Evolutionary conservation across 208 protist genomes (phyloP).

Genomic region (Leishmania gerbilli): DNA sequence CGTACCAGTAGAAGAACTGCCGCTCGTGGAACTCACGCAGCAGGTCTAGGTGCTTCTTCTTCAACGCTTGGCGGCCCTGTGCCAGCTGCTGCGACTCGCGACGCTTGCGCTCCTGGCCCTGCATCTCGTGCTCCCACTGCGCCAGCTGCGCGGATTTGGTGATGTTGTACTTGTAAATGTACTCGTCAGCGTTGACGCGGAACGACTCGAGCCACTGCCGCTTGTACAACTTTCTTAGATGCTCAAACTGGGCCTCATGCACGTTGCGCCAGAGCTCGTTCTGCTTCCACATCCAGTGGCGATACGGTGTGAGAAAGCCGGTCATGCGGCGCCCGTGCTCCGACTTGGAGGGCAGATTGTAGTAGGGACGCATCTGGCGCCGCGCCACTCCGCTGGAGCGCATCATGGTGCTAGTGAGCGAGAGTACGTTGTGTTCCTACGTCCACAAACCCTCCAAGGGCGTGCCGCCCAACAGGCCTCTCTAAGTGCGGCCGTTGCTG

Average conservation of each 20-base stretch:
- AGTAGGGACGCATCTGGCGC: constrained; percentile 80
- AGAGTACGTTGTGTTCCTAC: background rate
- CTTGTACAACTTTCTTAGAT: constrained; percentile 91
- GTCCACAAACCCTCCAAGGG: background rate
- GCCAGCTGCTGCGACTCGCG: constrained; percentile 70
- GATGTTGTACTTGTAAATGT: constrained; percentile 94
- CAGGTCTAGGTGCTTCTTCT: constrained; percentile 91
- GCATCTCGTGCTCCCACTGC: constrained; percentile 93
- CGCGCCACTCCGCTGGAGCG: constrained; percentile 26
- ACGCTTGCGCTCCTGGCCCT: constrained; percentile 85
- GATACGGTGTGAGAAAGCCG: constrained; percentile 89
- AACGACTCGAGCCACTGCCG: constrained; percentile 93
- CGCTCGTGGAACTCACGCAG: constrained; percentile 90
- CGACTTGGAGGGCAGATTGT: constrained; percentile 89
- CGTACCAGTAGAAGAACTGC: constrained; percentile 94
- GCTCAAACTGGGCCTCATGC: constrained; percentile 93
- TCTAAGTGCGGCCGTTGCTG: background rate
- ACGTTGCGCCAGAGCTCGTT: constrained; percentile 93
- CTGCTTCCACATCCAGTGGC: constrained; percentile 94
- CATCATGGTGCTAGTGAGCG: constrained; percentile 36
- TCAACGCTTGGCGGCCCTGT: constrained; percentile 79
- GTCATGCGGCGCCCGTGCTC: constrained; percentile 87
- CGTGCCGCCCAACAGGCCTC: background rate
- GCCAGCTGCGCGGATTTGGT: constrained; percentile 89
- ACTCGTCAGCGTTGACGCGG: constrained; percentile 92